Evolutionary conservation across 139 green algal genomes (phyloP).

Genomic region (Coccomyxa sp.): DNA sequence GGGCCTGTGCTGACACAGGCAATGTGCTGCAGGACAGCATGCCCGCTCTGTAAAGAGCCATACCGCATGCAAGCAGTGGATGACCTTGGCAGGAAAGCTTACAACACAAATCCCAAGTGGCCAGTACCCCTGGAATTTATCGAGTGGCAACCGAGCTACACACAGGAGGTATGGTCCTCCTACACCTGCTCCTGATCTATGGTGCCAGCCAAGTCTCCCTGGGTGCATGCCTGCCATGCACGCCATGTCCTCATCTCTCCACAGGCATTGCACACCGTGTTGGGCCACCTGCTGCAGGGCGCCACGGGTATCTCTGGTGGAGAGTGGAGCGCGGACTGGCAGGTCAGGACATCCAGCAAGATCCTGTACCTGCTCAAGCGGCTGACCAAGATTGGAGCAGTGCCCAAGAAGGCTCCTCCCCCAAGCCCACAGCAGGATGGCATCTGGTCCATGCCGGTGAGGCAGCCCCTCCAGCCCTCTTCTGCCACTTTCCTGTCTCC

Average conservation of each 20-base stretch:
- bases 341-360: constrained; percentile 61
- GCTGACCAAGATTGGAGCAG: constrained; percentile 48
- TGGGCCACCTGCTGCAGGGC: constrained; percentile 8
- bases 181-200: no score
- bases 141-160: constrained; percentile 90
- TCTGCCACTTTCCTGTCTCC: background rate
- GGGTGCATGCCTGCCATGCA: no score
- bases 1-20: background rate
- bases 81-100: constrained; percentile 54
- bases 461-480: background rate
- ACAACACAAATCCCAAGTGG: constrained; percentile 71
- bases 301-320: constrained; percentile 37
- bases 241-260: no score
- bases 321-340: constrained; percentile 74
- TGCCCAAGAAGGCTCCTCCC: background rate
- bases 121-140: constrained; percentile 71
- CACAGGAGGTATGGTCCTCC: constrained; percentile 9
- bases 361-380: constrained; percentile 65
- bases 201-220: background rate
- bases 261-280: no score
- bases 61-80: constrained; percentile 59
- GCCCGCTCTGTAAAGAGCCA: constrained; percentile 45
- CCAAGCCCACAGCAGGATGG: background rate
- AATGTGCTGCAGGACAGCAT: constrained; percentile 26
- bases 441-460: background rate